Evolutionary conservation across 2,329 filamentous ascomycete genomes (phyloP), one percentile per base, ranked within the genome.

Genomic region (Alternaria sp.): DNA sequence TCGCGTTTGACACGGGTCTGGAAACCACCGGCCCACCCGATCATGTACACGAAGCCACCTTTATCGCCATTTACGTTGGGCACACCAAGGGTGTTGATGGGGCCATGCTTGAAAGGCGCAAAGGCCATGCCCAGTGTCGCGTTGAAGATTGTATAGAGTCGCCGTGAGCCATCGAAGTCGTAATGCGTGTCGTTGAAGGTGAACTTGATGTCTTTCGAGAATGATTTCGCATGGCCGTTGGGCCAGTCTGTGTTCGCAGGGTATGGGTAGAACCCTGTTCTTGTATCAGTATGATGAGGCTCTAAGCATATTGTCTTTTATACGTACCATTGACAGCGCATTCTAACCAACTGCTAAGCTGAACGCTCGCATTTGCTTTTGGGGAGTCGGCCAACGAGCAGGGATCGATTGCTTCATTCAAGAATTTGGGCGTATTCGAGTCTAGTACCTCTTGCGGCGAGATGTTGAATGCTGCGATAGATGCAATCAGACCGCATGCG

Each of bases 121-220:
- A 78, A 78, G 11, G 61, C 71, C 12, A 61, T 54, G 19, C 69
- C 75, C 3, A 78, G 65, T 2, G 73, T 74, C 11, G 61, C 62
- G 15, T 77, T 78, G 62, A 77, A 72, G 49, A 57, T 69, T 13
- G 70, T 66, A 43, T 78, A 78, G 1, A 77, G 66, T 10, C 57
- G 30, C 3, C 74, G 56, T 19, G 72, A 77, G 63, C 72, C 70
- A 28, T 68, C 66, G 44, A 74, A 77, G 62, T 76, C 70, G 66
- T 76, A 77, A 25, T 71, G 73, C 12, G 73, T 76, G 52, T 71
- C 67, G 55, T 78, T 78, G 69, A 78, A 77, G 11, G 72, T 77
- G 52, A 76, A 76, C 3, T 61, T 64, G n/a, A 78, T 61, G 49
- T 69, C 67, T 15, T 65, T 64, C 15, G 72, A 73, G 49, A 78